Base-by-base conservation (phyloP, 176 grass and related monocot genomes). In the Tillandsia fasciculata region DNA sequence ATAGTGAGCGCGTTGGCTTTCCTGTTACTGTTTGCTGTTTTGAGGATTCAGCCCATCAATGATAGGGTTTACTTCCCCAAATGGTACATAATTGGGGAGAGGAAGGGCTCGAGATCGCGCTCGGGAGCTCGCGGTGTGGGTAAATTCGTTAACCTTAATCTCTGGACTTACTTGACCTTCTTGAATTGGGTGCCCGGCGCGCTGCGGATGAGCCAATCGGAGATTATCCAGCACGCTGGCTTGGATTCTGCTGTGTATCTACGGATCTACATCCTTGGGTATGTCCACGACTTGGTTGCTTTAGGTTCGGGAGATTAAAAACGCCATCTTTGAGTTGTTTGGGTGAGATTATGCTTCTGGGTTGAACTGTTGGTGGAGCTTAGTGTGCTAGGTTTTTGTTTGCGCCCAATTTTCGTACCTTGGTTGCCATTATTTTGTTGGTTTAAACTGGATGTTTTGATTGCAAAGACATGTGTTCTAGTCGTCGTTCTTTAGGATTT, bases 191-290 rank as follows among this genome's bases (percentile, higher is more conserved):
- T 92, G 12, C 93, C 93, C 53, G 89, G 82, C 52, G 86, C 89
- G 29, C 81, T 96, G 70, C 81, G 88, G 65, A 85, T 96, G 86
- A 74, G 57, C 59, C 79, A 92, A 78, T 9, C 76, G 1, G 93
- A 97, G 10, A 80, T 97, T 76, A 57, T 87, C 28, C 58, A 87
- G 14, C 93, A 97, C 72, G 93, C 93, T 1, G 93, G 93, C 0
- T 80, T 97, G 64, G 93, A 97, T 83, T 97, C 93, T 72, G 93
- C 51, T 47, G 84, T 97, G 70, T 97, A 97, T 85, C 93, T 97
- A 0, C 81, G 88, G 66, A 90, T 97, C 84, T 97, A 97, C 86
- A 90, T 77, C 11, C 89, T 97, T 67, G 93, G 93, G 92, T 96
- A 14, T n/a, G 72, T 64, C 29, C 5, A 48, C 17, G 17, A 26